Percentiles rank a stretch among this genome's conserved stretches.
These are phyloP conservation scores for Helenozyma rhizophorensis DNA, from an alignment of 805 yeast species.

Conservation along the genomic window DNA sequence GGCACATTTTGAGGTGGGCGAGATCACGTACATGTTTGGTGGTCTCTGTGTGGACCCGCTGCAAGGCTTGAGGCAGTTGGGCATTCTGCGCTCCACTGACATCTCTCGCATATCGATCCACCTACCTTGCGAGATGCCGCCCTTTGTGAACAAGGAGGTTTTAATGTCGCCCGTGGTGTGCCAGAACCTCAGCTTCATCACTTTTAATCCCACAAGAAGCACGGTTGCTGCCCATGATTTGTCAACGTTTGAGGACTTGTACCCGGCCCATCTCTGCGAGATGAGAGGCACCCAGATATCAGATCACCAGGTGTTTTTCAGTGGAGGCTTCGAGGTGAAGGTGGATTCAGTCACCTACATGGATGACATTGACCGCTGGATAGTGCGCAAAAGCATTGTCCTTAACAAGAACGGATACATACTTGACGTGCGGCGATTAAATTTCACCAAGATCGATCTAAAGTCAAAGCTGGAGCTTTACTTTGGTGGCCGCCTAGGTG, in stretches of 20 bases:
- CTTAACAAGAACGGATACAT: constrained; percentile 55
- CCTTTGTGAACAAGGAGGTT: constrained; percentile 32
- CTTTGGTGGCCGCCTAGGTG: constrained; percentile 29
- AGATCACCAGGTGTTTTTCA: constrained; percentile 53
- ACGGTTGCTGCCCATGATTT: constrained; percentile 21
- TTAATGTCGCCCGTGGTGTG: constrained; percentile 41
- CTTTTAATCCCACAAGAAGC: constrained; percentile 30
- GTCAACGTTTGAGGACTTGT: constrained; percentile 25
- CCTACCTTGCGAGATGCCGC: constrained; percentile 37
- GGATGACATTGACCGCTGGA: constrained; percentile 28
- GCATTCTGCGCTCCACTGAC: constrained; percentile 29
- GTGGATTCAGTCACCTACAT: constrained; percentile 20
- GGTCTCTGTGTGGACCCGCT: constrained; percentile 23
- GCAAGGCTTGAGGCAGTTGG: constrained; percentile 20
- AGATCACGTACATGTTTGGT: constrained; percentile 33
- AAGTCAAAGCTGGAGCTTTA: constrained; percentile 14
- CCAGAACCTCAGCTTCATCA: constrained; percentile 25
- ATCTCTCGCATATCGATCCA: constrained; percentile 30
- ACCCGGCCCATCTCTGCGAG: constrained; percentile 51
- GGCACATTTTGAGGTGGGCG: constrained; percentile 28
- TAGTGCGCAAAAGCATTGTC: constrained; percentile 38
- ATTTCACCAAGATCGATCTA: constrained; percentile 43
- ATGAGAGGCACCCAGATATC: constrained; percentile 48
- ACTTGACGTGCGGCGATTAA: constrained; percentile 48
- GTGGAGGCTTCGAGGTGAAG: constrained; percentile 61